Evolutionary conservation across 495 filamentous ascomycete species (phyloP), one percentile per base, ranked within the genome.

Genomic region (Viridothelium virens): DNA sequence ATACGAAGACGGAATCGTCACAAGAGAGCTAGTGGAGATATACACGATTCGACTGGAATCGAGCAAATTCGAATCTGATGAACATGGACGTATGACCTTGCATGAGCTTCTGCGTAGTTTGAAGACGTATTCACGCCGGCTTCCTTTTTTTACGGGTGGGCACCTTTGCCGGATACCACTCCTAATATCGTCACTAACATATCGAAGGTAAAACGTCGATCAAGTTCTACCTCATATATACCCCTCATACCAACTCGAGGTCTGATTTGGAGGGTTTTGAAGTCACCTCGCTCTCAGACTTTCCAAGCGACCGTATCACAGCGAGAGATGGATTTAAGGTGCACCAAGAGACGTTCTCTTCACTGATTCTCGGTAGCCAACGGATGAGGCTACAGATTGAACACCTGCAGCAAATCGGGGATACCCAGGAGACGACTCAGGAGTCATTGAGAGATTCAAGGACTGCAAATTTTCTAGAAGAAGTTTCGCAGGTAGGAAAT

Each of bases 401-500:
- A 31, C 53, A 59, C 18, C 18, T 59, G 31, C 53, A 34, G 36
- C 25, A 18, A 7, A 59, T 34, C 36, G 31, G 5, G 7, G 36
- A 36, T 14, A 59, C 53, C 25, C 53, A 59, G 31, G 53, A 59
- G 53, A 59, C 53, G 53, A 59, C 53, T 7, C 53, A 59, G 31
- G 53, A 4, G 5, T 59, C 53, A 7, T 34, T 59, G 5, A 18
- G 31, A 33, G 53, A 59, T 31, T 18, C 31, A 34, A 59, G 53
- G 36, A 59, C 31, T 7, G 53, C 33, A 14, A 36, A 33, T 34
- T 59, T 59, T 18, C 31, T 59, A 59, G 36, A 59, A 14, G 53
- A 18, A 33, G 53, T 59, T 59, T 59, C 53, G 7, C 53, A 59
- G 31, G 53, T 59, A 36, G 5, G 31, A 59, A 33, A 7, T n/a